Evolutionary conservation across 768 basidiomycete species (phyloP), one percentile per base, ranked within the genome.

Genomic region (Boletus subcaerulescens): DNA sequence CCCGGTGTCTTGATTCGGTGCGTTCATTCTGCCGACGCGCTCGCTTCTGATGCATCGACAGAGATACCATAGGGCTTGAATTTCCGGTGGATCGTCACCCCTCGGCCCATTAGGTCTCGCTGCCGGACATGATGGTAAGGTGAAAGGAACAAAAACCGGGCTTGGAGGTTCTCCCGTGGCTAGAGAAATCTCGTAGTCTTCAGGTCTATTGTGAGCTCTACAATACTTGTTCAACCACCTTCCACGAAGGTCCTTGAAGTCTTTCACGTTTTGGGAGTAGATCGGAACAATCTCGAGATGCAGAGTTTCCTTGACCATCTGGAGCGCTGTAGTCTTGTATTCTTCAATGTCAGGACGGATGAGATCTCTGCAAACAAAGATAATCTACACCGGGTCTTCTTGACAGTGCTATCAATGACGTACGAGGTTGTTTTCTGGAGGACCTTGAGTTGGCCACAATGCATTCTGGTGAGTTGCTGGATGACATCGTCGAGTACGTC

Each of bases 361-460:
- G 11, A 71, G 42, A 2, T 48, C 53, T 24, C 76, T 78, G 44
- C 13, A 22, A 18, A 56, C 11, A 18, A 2, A 31, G 53, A 26
- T 46, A n/a, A 10, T 33, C 35, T 14, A 20, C 12, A 45, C 40
- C n/a, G 6, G 24, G 4, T 0, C 0, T 15, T 13, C 11, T 10
- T 9, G 51, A 38, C 14, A 45, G 14, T 15, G 13, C 7, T 15
- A 10, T 41, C 13, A 31, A 33, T 5, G 9, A 67, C 71, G 11
- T 55, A 80, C 80, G 60, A 67, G 20, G 80, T 57, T 48, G 69
- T 53, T 4, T 56, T 53, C 43, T 72, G 63, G 0, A 81, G 71
- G 13, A 61, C 39, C 15, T 53, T 66, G 52, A 79, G 81, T 5
- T 71, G 70, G 3, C 72, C 72, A 53, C 82, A 84, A 47, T 73